A percentile compares a stretch with the other conserved stretches of the same genome.
phyloP scores from a whole-genome alignment of 495 filamentous ascomycete species.

The Choiromyces venosus region DNA sequence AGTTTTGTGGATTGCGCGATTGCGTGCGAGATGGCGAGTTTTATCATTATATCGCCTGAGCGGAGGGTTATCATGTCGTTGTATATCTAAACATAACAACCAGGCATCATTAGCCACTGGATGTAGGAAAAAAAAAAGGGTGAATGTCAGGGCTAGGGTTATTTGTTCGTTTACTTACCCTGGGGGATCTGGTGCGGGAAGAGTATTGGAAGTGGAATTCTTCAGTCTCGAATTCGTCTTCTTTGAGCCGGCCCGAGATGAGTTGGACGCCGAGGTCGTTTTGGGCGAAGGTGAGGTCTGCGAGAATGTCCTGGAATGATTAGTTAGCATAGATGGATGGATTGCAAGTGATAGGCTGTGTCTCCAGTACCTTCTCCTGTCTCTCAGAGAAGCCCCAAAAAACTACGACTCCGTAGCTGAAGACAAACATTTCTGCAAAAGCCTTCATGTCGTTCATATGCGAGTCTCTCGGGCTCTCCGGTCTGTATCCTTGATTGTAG shows the following conservation, averaged over 20 bases:
- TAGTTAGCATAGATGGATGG: constrained; percentile 3
- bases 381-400: constrained; percentile 97
- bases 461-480: constrained; percentile 38
- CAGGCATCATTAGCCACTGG: neutral
- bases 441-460: constrained; percentile 41
- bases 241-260: constrained; percentile 45
- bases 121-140: no score
- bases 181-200: constrained; percentile 69
- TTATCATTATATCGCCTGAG: constrained; percentile 97
- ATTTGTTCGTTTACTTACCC: constrained; percentile 47
- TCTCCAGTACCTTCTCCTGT: constrained; percentile 65
- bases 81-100: constrained; percentile 56
- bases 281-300: constrained; percentile 87
- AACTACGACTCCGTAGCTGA: constrained; percentile 94
- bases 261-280: constrained; percentile 44
- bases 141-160: neutral
- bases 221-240: constrained; percentile 89
- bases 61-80: constrained; percentile 99
- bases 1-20: constrained; percentile 97
- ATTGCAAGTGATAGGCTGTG: neutral
- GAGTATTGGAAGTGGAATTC: constrained; percentile 99
- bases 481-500: constrained; percentile 26
- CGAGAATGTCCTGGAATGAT: constrained; percentile 64
- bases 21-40: constrained; percentile 91
- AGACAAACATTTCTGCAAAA: constrained; percentile 96